phyloP scores from a whole-genome alignment of 805 yeast species.

The Torulaspora gathmanii region DNA sequence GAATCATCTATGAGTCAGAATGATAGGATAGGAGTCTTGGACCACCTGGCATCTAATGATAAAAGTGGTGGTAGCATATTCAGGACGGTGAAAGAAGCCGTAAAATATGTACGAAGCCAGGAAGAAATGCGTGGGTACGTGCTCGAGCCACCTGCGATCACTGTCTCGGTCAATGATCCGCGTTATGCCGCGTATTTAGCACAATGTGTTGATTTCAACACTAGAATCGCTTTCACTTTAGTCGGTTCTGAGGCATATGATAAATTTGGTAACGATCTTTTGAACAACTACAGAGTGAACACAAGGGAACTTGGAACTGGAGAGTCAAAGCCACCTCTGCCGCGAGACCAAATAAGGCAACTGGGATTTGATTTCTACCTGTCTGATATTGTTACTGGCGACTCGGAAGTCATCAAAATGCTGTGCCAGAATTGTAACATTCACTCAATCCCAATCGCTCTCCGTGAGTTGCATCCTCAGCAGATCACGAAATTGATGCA shows the following conservation, averaged over 20 bases:
- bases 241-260: constrained; percentile 47
- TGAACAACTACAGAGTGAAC: constrained; percentile 48
- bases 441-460: constrained; percentile 59
- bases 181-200: constrained; percentile 54
- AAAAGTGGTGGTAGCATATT: constrained; percentile 23
- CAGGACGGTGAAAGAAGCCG: constrained; percentile 35
- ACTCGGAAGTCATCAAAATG: constrained; percentile 65
- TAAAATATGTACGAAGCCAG: constrained; percentile 33
- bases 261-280: constrained; percentile 40
- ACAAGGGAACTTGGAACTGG: constrained; percentile 45
- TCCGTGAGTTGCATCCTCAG: constrained; percentile 40
- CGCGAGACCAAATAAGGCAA: constrained; percentile 37
- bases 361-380: constrained; percentile 80
- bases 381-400: constrained; percentile 68
- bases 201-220: constrained; percentile 48
- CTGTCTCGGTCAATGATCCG: constrained; percentile 50
- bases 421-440: constrained; percentile 51
- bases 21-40: constrained; percentile 50
- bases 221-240: constrained; percentile 62
- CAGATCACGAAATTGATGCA: constrained; percentile 39
- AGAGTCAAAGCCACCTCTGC: constrained; percentile 21
- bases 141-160: constrained; percentile 70
- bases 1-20: constrained; percentile 40
- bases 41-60: constrained; percentile 20
- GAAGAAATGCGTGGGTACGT: constrained; percentile 42